Evolutionary conservation across 2,329 filamentous ascomycete genomes (phyloP).

Genomic region (Parastagonospora nodorum): DNA sequence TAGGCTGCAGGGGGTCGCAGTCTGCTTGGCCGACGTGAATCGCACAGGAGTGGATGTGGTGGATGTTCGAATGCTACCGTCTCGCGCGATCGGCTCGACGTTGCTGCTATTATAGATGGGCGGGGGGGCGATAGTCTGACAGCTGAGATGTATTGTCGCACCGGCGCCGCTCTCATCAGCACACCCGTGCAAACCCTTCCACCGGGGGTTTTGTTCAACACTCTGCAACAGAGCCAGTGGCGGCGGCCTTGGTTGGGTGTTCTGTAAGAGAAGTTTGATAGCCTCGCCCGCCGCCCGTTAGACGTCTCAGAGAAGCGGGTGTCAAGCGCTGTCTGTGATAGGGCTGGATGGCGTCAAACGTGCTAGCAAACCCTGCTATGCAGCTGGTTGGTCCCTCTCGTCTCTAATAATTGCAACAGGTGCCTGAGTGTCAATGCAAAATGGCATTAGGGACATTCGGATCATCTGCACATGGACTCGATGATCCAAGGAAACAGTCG

Average conservation of each 20-base stretch:
- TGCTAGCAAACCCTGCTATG: slow-evolving; percentile 13
- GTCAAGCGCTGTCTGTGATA: slow-evolving; percentile 25
- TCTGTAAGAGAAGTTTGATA: slow-evolving; percentile 25
- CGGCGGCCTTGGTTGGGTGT: slow-evolving; percentile 24
- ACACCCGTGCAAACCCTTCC: slow-evolving; percentile 11
- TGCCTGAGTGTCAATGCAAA: slow-evolving; percentile 4
- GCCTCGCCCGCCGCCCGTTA: slow-evolving; percentile 27
- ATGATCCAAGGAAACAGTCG: slow-evolving; percentile 2
- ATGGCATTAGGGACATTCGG: not conserved
- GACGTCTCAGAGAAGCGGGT: slow-evolving; percentile 29
- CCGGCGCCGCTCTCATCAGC: slow-evolving; percentile 25
- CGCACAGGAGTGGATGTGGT: slow-evolving; percentile 16
- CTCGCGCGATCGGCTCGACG: slow-evolving; percentile 13
- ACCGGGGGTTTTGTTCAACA: slow-evolving; percentile 4
- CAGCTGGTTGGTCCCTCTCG: slow-evolving; percentile 8
- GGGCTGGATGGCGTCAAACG: slow-evolving; percentile 15
- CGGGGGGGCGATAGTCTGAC: slow-evolving; percentile 18
- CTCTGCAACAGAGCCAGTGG: slow-evolving; percentile 12
- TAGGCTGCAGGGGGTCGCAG: slow-evolving; percentile 28
- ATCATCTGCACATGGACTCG: slow-evolving; percentile 2
- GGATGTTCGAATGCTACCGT: slow-evolving; percentile 16
- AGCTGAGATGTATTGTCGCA: slow-evolving; percentile 16
- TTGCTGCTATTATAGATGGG: slow-evolving; percentile 20
- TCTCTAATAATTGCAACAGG: slow-evolving; percentile 2
- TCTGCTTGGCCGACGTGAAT: slow-evolving; percentile 22